Evolutionary conservation across 805 yeast genomes (phyloP), one percentile per base, ranked within the genome.

Genomic region (Ogataea allantospora): DNA sequence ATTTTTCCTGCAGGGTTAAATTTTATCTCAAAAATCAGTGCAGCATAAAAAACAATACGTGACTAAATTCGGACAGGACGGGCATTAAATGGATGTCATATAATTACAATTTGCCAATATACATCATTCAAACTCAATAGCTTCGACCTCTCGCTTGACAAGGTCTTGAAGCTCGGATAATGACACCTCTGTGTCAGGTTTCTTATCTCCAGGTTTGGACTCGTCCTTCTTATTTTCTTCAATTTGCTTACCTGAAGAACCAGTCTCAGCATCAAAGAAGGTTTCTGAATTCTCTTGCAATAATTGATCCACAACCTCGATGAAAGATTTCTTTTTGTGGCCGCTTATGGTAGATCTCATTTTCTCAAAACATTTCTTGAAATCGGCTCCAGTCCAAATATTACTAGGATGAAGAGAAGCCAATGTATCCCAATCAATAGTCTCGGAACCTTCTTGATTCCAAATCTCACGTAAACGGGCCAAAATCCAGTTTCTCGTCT

Each of bases 371-470:
- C 79, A 78, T 11, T 70, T 66, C 43, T 71, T 70, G 44, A 83
- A 70, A 58, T 85, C 93, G 2, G 70, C 53, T 1, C 81, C 80
- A 2, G 71, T 65, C 86, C 87, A 82, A 13, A 52, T 51, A 12
- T 54, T 48, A 30, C 66, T 67, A 13, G 73, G 66, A 48, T 70
- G 73, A 23, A 67, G 42, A 3, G 68, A 49, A 0, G 83, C 77
- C 15, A 78, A 47, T 6, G 72, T 67, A 18, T 76, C 73, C 83
- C 83, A 78, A 50, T 75, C 76, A 6, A 71, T 67, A 27, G 64
- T 67, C 3, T 64, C 65, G 4, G 40, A 43, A 34, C 67, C 72
- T 21, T 64, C 65, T 7, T 60, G 58, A 43, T 62, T 65, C 30
- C 67, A 68, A 30, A 68, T 48, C 48, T 69, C 71, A 43, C 71